Conservation (phyloP, 345 rosid genomes). For the Sapria himalayana region DNA sequence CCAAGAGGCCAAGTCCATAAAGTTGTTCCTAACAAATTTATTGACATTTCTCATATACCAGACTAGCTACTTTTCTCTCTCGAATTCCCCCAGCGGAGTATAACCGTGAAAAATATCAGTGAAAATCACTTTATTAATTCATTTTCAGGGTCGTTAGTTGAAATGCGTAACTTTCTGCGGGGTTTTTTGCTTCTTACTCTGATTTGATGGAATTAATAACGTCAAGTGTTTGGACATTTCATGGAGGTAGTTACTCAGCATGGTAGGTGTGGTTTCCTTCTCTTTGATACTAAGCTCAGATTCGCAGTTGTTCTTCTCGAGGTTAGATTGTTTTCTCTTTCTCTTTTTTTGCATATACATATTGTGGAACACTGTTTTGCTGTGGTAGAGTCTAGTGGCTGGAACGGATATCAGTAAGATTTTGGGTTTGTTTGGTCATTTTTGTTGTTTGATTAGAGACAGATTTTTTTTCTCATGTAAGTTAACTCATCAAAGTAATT, state of each 20-base stretch:
- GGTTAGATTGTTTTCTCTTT: conserved; percentile 23
- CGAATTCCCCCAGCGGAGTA: no score
- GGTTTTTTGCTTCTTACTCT: conserved; percentile 12
- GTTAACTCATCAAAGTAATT: neutral
- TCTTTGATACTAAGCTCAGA: conserved; percentile 26
- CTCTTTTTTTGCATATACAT: neutral
- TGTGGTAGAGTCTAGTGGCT: no score
- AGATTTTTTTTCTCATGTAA: conserved; percentile 13
- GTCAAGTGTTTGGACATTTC: conserved; percentile 17
- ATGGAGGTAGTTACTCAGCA: conserved; percentile 43
- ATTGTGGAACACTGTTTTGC: neutral
- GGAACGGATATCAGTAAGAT: no score
- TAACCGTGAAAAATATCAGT: no score
- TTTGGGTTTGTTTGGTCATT: neutral
- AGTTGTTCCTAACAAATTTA: no score
- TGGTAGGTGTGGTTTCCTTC: conserved; percentile 13
- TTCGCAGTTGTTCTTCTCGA: conserved; percentile 23
- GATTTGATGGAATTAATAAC: conserved; percentile 38
- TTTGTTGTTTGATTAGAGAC: neutral
- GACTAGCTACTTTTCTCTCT: no score
- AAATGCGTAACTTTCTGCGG: conserved; percentile 18
- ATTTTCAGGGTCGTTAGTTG: no score
- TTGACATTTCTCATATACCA: no score
- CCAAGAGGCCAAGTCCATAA: no score
- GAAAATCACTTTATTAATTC: no score